Evolutionary conservation across 176 grass and related monocot species (phyloP).

Genomic region (Hyparrhenia diplandra): DNA sequence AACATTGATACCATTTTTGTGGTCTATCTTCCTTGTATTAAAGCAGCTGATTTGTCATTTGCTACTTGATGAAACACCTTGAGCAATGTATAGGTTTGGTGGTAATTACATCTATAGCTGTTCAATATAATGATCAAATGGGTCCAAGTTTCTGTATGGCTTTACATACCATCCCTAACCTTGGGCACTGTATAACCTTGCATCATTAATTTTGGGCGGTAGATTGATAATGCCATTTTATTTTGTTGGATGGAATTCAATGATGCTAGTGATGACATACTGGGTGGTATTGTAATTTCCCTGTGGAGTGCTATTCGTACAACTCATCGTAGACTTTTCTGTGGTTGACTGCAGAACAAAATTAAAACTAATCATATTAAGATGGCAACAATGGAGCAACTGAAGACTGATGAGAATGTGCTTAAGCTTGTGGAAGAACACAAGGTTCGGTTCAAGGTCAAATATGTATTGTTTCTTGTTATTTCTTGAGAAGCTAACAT

Average conservation of each 20-base stretch:
- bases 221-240: background rate
- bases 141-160: background rate
- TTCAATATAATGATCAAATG: background rate
- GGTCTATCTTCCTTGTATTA: background rate
- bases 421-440: constrained; percentile 61
- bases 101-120: background rate
- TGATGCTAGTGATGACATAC: background rate
- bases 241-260: background rate
- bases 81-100: background rate
- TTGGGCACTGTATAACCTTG: background rate
- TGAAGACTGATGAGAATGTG: constrained; percentile 52
- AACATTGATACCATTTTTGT: background rate
- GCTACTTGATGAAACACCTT: background rate
- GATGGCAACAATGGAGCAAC: constrained; percentile 58
- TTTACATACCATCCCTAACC: background rate
- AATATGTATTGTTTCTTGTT: background rate
- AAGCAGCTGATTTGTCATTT: background rate
- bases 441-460: constrained; percentile 38
- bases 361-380: constrained; percentile 40
- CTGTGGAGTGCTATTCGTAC: background rate
- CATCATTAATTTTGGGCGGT: background rate
- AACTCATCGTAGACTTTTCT: background rate
- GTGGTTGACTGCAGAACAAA: constrained; percentile 41
- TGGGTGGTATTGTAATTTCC: background rate
- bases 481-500: background rate